A percentile compares a stretch with the other conserved stretches of the same genome.
Evolutionary conservation across 495 filamentous ascomycete genomes (phyloP).

Genomic region (Jackrogersella multiformis): DNA sequence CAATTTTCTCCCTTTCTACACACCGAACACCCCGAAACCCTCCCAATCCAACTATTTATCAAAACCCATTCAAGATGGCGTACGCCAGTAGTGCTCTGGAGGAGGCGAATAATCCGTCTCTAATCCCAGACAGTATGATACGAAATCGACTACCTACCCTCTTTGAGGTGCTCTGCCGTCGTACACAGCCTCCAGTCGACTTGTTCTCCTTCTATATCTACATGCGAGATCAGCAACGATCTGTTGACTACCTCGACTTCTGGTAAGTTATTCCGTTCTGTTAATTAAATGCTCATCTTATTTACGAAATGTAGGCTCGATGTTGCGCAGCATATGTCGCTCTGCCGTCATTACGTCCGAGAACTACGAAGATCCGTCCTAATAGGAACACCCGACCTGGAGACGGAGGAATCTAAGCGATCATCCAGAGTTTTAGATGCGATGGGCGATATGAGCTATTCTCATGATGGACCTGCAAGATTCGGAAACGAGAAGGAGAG

Average conservation of each 20-base stretch:
- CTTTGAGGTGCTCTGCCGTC: conserved; percentile 91
- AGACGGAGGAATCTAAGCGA: conserved; percentile 80
- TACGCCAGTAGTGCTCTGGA: conserved; percentile 36
- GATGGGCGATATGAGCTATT: conserved; percentile 71
- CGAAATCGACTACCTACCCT: conserved; percentile 91
- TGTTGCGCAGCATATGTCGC: conserved; percentile 97
- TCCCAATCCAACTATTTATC: conserved; percentile 9
- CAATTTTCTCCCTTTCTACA: background rate
- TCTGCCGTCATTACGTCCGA: conserved; percentile 97
- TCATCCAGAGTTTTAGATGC: conserved; percentile 83
- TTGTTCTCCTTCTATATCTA: conserved; percentile 99
- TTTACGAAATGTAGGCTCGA: conserved; percentile 76
- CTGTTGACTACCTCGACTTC: conserved; percentile 97
- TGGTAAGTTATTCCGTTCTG: conserved; percentile 68
- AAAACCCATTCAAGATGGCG: conserved; percentile 47
- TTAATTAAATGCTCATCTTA: background rate
- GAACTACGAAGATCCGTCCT: conserved; percentile 93
- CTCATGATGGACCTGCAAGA: conserved; percentile 59
- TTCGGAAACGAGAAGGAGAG: conserved; percentile 68
- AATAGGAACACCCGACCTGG: conserved; percentile 89
- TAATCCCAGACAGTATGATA: conserved; percentile 57
- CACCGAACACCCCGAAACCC: background rate
- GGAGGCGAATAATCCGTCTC: conserved; percentile 48
- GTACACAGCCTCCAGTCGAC: conserved; percentile 91
- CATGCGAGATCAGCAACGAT: conserved; percentile 98